phyloP scores from a whole-genome alignment of 2,329 filamentous ascomycete species.

The Ophiostoma fasciatum region DNA sequence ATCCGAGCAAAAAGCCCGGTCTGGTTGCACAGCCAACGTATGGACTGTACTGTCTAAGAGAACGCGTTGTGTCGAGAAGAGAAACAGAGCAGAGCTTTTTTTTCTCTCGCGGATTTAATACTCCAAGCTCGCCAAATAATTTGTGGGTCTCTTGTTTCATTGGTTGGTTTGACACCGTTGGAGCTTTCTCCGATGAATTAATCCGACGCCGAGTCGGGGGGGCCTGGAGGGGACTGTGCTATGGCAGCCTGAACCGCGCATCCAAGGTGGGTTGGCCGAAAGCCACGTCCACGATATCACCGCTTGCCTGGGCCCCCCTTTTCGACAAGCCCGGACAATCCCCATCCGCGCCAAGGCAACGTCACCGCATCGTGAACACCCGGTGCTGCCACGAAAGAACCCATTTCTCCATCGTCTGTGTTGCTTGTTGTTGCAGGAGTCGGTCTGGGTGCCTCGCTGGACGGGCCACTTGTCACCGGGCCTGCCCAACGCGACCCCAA shows the following conservation, averaged over 20 bases:
- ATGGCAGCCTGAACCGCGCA: no score
- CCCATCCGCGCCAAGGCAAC: no score
- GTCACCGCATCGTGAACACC: no score
- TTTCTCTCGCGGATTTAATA: background rate
- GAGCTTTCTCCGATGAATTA: background rate
- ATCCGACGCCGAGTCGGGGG: background rate
- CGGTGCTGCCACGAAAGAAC: no score
- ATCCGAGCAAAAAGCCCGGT: conserved; percentile 53
- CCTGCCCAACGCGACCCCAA: background rate
- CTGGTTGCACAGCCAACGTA: conserved; percentile 39
- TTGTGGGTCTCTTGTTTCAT: background rate
- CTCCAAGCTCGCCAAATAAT: no score
- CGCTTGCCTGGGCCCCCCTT: no score
- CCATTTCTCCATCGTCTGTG: background rate
- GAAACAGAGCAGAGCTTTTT: conserved; percentile 15
- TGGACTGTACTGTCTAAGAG: conserved; percentile 77
- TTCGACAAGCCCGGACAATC: no score
- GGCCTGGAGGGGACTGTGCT: background rate
- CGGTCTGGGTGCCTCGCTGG: background rate
- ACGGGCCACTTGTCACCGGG: background rate
- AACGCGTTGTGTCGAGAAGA: conserved; percentile 42
- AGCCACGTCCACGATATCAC: no score
- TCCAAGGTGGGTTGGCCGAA: no score
- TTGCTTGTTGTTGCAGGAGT: background rate
- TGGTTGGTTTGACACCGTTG: no score